Base-by-base conservation (phyloP, 2,329 filamentous ascomycete genomes). In the Dendrostoma leiphaemia region DNA sequence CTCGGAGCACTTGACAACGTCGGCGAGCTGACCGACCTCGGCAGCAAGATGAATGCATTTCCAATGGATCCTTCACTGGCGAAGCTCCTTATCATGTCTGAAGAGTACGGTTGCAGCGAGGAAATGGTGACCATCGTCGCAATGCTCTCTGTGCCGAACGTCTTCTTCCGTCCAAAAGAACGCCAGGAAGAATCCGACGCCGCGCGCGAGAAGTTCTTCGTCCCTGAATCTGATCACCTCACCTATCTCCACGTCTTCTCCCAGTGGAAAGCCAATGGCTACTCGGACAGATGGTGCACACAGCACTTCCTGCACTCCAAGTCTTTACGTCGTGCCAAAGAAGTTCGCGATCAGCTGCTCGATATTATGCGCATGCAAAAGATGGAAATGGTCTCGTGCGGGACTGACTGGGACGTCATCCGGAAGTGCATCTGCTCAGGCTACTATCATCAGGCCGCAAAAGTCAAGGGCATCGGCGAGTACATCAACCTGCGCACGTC, bases 111-210 rank as follows among this genome's bases (percentile, higher is more conserved):
- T 43, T 99, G 94, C 72, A 94, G 88, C 69, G 93, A 97, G 72
- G 94, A 99, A 71, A 97, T 99, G 89, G 83, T 97, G 21, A 97
- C 92, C 0, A 97, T 99, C 46, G 94, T 99, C 21, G 93, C 91
- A 23, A 97, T 99, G 94, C 82, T 99, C 8, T 96, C 91, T 1
- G 94, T 99, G 0, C 94, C 94, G 9, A 95, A 88, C 59, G 94
- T 97, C 26, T 99, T 97, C 73, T 97, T 97, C 74, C 85, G 95
- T 6, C 94, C 94, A 3, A 97, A 96, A 68, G 95, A 99, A 71
- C 88, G 94, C 1, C 89, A 96, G 65, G 94, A 99, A 67, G 94
- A 99, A 74, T 94, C 93, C 6, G 94, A 99, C 65, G 86, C 92
- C 1, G 92, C 94, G 31, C 85, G 93, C 26, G 94, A 99, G 69